These are phyloP conservation scores for Ceratocystis variospora DNA, from an alignment of 2,329 filamentous ascomycete species.

Conservation along the genomic window DNA sequence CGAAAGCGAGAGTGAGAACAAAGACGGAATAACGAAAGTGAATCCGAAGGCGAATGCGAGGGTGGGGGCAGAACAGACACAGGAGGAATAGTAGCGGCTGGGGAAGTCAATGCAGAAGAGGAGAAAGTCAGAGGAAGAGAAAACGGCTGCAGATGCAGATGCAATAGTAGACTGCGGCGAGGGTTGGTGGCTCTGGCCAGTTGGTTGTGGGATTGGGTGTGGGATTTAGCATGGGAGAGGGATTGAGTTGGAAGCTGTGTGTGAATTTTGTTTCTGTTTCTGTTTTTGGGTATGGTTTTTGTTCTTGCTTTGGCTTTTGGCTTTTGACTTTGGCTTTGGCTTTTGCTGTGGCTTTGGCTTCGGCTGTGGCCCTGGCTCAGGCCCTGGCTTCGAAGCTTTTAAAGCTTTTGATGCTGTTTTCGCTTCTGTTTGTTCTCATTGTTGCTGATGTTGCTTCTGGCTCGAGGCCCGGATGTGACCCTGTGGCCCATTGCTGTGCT, in stretches of 20 bases:
- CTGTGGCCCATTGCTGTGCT: constrained; percentile 7
- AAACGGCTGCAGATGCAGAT: constrained; percentile 11
- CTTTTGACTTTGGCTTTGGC: constrained; percentile 6
- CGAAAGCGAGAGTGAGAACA: constrained; percentile 1
- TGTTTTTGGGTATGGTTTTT: constrained; percentile 7
- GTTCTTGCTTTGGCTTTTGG: not conserved
- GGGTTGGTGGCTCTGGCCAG: constrained; percentile 2
- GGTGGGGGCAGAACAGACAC: not conserved
- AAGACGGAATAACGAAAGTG: not conserved
- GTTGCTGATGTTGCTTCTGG: constrained; percentile 7
- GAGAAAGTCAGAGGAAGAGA: constrained; percentile 12
- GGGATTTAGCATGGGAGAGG: constrained; percentile 7
- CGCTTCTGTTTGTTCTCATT: not conserved
- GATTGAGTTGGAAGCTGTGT: constrained; percentile 6
- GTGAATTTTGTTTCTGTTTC: constrained; percentile 6
- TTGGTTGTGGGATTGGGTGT: constrained; percentile 1
- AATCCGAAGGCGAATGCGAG: constrained; percentile 5
- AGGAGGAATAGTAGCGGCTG: not conserved
- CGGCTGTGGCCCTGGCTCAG: constrained; percentile 8
- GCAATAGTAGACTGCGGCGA: constrained; percentile 4
- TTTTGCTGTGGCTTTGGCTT: constrained; percentile 4
- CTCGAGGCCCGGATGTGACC: constrained; percentile 16
- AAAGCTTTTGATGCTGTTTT: not conserved
- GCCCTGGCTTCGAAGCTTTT: constrained; percentile 1
- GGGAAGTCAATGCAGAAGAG: not conserved